Evolutionary conservation across 257 asterid genomes (phyloP), one percentile per base, ranked within the genome.

Genomic region (Solanum bukasovii): DNA sequence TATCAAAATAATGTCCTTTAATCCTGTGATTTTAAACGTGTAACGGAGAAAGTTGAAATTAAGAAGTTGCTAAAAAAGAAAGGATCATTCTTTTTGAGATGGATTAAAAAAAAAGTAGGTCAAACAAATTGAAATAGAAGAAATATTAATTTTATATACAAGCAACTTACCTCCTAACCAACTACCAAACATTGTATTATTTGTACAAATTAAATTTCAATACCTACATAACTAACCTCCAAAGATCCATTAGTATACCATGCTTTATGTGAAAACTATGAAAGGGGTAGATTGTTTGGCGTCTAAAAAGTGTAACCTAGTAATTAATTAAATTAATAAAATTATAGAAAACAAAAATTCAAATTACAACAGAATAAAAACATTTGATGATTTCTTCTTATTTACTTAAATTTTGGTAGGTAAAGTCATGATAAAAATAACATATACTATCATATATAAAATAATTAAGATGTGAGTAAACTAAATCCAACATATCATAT

Each of bases 401-500:
- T 16, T 71, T 16, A 4, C 12, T 71, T 29, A 7, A 70, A 16
- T 31, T 68, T 31, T 31, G 12, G 12, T 72, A 4, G 2, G 4
- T 33, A 72, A 29, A 14, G 1, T 16, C 4, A 71, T 29, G 0
- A 8, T 33, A 29, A 70, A 25, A 70, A 70, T 13, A 70, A 13
- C 10, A 14, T 13, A 27, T 44, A 44, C 2, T 6, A 29, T 23
- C 18, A 52, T 18, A 6, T 70, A 67, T 67, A 13, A 71, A 72
- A 33, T 72, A 72, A 18, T 72, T 72, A 1, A 72, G 4, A 72
- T 34, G 0, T 1, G 4, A 2, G 1, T 3, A 18, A 16, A 33
- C 1, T 29, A 0, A 13, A 27, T 14, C 21, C 1, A 13, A 27
- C 0, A 0, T 0, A 6, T 1, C 1, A 3, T 25, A 11, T 67